A percentile compares a stretch with the other conserved stretches of the same genome.
phyloP scores from a whole-genome alignment of 208 protist genomes.

The Trypanosoma grayi region DNA sequence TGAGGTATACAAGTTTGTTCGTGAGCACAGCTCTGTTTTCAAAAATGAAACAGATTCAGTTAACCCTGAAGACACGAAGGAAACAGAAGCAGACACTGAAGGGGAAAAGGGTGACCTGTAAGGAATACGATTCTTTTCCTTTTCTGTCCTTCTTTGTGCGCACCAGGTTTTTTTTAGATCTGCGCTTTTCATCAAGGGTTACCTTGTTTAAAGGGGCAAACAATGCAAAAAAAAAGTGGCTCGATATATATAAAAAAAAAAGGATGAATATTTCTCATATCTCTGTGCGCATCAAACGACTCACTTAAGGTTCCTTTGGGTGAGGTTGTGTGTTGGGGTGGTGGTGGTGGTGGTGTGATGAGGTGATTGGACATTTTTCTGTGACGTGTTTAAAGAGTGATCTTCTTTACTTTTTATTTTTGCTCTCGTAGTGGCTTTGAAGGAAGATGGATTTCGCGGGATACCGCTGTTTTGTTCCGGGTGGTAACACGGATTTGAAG shows the following conservation, averaged over 20 bases:
- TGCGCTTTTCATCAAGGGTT: too few relatives aligned
- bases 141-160: not conserved
- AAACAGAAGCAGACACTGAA: not conserved
- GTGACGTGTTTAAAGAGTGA: not conserved
- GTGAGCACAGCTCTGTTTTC: slow-evolving; percentile 24
- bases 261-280: too few relatives aligned
- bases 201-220: too few relatives aligned
- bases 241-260: too few relatives aligned
- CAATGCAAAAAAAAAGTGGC: too few relatives aligned
- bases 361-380: too few relatives aligned
- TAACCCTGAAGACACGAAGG: slow-evolving; percentile 15
- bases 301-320: too few relatives aligned
- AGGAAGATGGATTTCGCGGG: not conserved
- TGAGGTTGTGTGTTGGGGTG: too few relatives aligned
- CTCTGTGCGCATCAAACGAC: too few relatives aligned
- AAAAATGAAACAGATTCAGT: slow-evolving; percentile 11
- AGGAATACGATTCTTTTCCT: not conserved
- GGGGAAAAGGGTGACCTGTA: slow-evolving; percentile 23
- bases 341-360: too few relatives aligned
- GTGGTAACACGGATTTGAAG: not conserved
- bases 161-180: too few relatives aligned
- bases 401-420: not conserved
- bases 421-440: not conserved
- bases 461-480: not conserved
- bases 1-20: slow-evolving; percentile 81